These are phyloP conservation scores for Apium graveolens DNA, from an alignment of 129 eudicot species.

Conservation along the genomic window DNA sequence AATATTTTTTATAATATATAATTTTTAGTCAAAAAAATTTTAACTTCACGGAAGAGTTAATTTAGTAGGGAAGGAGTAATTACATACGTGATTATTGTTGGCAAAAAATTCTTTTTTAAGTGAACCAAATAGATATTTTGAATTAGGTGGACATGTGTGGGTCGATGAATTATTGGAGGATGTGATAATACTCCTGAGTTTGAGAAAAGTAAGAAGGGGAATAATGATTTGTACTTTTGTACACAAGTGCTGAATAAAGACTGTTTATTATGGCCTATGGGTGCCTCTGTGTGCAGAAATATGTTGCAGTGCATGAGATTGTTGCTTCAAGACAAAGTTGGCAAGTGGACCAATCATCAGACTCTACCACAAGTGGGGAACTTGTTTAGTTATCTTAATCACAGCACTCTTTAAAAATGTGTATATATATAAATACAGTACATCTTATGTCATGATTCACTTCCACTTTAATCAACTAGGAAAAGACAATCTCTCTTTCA, in stretches of 20 bases:
- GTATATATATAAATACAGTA: not conserved
- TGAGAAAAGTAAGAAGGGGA: not conserved
- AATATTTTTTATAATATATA: no score
- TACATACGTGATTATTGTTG: no score
- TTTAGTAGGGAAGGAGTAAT: no score
- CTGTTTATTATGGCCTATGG: no score
- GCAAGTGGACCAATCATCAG: slow-evolving; percentile 45
- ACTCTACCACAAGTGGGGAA: slow-evolving; percentile 27
- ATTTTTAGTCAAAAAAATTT: no score
- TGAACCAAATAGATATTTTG: not conserved
- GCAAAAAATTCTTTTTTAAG: not conserved
- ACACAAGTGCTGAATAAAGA: not conserved
- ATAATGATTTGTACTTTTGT: slow-evolving; percentile 8
- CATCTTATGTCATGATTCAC: slow-evolving; percentile 7
- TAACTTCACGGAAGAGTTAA: no score
- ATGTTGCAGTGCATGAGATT: slow-evolving; percentile 36
- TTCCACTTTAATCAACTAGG: slow-evolving; percentile 19
- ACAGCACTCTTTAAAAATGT: not conserved
- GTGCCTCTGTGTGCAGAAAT: slow-evolving; percentile 38
- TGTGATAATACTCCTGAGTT: not conserved
- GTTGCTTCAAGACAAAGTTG: slow-evolving; percentile 55
- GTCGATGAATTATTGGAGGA: slow-evolving; percentile 20
- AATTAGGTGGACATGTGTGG: not conserved
- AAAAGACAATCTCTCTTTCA: slow-evolving; percentile 13
- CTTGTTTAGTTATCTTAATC: not conserved